Evolutionary conservation across 805 yeast species (phyloP), one percentile per base, ranked within the genome.

Genomic region (Candida lessepsii): DNA sequence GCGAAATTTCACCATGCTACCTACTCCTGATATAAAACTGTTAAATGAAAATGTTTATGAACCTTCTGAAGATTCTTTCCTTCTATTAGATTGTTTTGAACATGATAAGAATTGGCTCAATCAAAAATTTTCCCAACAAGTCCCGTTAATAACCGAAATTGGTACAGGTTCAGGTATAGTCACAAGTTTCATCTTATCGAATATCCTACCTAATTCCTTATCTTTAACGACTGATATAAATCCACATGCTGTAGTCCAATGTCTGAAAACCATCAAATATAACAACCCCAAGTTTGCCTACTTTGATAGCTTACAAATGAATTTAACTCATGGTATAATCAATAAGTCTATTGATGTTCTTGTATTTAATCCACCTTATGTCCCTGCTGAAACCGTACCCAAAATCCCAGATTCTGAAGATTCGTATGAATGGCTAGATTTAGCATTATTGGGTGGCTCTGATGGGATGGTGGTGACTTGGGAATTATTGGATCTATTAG

Each of bases 281-380:
- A 65, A 65, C 47, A 46, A 43, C 7, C 36, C 35, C 5, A 17
- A 25, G 5, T 25, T 23, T 10, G 18, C 11, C 8, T 14, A 21
- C 3, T 33, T 39, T 11, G 71, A 67, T 35, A 44, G 58, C 10
- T 47, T 58, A n/a, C 86, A 84, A 44, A 73, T 80, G 56, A 76
- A 76, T 52, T 61, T 89, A 21, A 73, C 84, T 0, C 51, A 71
- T 8, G 69, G 78, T 2, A 46, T 88, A 8, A 57, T 74, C 9
- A 53, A 54, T 0, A 50, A 70, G 2, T 37, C 63, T 4, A 71
- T 89, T 1, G 98, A 93, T 53, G 42, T 91, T 1, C 64, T 93
- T 16, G 70, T 93, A 1, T 93, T 93, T 63, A 93, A 93, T 54
- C 99, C 99, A 0, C 99, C 99, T 0, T 93, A 93, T 56, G 99